These are phyloP conservation scores for Ganoderma multipileum DNA, from an alignment of 1,284 basidiomycete species.

Conservation along the genomic window DNA sequence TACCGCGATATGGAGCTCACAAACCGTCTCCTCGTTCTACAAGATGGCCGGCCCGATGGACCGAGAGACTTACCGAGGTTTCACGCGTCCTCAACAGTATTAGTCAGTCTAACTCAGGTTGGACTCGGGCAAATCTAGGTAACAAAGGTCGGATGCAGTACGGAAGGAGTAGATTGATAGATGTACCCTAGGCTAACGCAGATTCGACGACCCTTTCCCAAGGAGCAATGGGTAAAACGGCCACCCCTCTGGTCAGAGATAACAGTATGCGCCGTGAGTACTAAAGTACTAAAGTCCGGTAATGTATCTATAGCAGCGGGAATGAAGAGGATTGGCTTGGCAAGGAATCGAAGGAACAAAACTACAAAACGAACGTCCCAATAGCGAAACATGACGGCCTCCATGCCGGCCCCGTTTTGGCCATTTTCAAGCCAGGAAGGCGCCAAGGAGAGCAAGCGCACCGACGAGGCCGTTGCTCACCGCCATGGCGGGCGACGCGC, in stretches of 20 bases:
- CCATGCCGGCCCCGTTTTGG: neutral
- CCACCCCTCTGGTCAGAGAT: neutral
- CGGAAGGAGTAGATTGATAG: constrained; percentile 1
- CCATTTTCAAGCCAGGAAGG: constrained; percentile 37
- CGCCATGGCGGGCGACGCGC: constrained; percentile 31
- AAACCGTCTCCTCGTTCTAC: no score
- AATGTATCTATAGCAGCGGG: neutral
- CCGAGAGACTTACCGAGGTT: no score
- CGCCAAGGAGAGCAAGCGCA: constrained; percentile 38
- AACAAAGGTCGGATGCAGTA: neutral
- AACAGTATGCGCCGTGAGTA: neutral
- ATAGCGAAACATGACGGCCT: neutral
- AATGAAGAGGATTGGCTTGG: neutral
- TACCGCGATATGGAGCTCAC: no score
- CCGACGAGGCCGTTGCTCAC: constrained; percentile 37
- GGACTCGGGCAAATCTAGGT: neutral
- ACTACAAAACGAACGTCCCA: neutral
- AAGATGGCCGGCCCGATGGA: no score
- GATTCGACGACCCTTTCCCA: neutral
- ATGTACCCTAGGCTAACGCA: neutral
- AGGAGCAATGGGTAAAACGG: neutral
- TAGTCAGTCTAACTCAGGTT: neutral
- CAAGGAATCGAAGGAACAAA: neutral
- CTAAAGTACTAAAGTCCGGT: neutral
- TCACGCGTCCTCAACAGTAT: neutral